phyloP scores from a whole-genome alignment of 2,329 filamentous ascomycete species.

The Sporothrix mexicana region DNA sequence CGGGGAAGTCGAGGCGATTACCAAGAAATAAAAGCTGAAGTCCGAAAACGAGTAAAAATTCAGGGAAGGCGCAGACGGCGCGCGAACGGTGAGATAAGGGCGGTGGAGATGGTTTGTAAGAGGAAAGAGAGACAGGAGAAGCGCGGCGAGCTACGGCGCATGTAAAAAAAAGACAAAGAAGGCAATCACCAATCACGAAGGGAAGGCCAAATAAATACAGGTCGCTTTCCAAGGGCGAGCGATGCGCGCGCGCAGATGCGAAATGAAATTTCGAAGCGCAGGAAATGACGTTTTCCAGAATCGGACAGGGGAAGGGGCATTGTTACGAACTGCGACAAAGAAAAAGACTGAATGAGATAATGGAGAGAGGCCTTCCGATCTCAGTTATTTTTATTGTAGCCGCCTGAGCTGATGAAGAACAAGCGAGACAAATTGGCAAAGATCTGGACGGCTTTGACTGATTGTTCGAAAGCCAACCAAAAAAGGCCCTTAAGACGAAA shows the following conservation, averaged over 20 bases:
- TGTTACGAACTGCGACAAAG: neutral
- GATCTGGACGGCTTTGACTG: neutral
- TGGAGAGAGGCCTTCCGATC: neutral
- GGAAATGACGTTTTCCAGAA: constrained; percentile 12
- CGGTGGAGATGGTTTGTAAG: constrained; percentile 20
- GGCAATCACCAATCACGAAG: neutral
- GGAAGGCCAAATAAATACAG: neutral
- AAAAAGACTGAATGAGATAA: neutral
- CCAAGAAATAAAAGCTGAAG: constrained; percentile 23
- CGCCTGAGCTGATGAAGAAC: constrained; percentile 20
- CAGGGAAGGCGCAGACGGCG: constrained; percentile 12
- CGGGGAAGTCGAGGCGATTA: constrained; percentile 26
- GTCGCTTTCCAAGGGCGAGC: constrained; percentile 14
- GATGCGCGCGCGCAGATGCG: constrained; percentile 1
- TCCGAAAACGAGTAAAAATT: constrained; percentile 2
- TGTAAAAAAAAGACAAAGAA: neutral
- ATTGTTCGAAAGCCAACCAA: neutral
- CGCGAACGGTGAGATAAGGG: constrained; percentile 25
- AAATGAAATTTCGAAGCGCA: constrained; percentile 2
- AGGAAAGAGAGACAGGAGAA: neutral
- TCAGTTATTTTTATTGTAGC: constrained; percentile 3
- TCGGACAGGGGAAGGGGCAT: neutral
- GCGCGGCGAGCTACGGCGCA: neutral
- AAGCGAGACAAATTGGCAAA: neutral
- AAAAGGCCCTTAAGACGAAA: constrained; percentile 8